These are phyloP conservation scores for Camelina sativa DNA, from an alignment of 345 rosid species.

Conservation along the genomic window DNA sequence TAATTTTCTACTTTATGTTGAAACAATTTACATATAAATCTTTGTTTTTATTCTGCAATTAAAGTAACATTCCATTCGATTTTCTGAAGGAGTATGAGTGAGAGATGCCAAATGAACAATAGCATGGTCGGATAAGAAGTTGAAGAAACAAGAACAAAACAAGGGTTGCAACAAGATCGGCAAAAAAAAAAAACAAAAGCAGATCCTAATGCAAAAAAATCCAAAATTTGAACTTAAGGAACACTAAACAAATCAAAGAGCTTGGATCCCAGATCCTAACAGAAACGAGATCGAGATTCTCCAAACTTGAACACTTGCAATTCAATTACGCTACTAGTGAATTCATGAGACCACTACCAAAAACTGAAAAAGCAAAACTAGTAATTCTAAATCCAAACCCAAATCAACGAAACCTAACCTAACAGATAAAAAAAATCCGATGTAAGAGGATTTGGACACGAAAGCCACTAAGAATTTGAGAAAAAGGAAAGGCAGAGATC, in stretches of 20 bases:
- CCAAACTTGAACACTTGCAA: conserved; percentile 7
- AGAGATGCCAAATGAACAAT: too few species aligned
- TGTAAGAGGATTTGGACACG: conserved; percentile 11
- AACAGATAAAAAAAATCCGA: conserved; percentile 22
- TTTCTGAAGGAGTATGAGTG: too few species aligned
- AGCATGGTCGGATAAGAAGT: too few species aligned
- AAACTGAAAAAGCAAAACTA: neutral
- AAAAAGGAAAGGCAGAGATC: conserved; percentile 28
- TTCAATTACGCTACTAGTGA: conserved; percentile 23
- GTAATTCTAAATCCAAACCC: conserved; percentile 19
- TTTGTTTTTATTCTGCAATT: too few species aligned
- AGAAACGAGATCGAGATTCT: conserved; percentile 43
- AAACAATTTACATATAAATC: too few species aligned
- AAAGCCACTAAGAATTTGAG: conserved; percentile 3
- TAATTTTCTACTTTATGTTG: too few species aligned
- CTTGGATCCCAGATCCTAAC: conserved; percentile 55
- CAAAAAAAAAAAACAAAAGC: conserved; percentile 20
- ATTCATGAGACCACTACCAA: conserved; percentile 26
- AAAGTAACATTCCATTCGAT: too few species aligned
- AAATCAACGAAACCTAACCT: conserved; percentile 36
- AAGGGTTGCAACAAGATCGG: conserved; percentile 34
- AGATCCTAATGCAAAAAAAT: conserved; percentile 50
- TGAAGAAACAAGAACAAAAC: too few species aligned
- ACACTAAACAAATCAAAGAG: conserved; percentile 39
- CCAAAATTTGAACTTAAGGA: conserved; percentile 48